Evolutionary conservation across 768 basidiomycete genomes (phyloP), one percentile per base, ranked within the genome.

Genomic region (Strobilomyces echinocephalus): DNA sequence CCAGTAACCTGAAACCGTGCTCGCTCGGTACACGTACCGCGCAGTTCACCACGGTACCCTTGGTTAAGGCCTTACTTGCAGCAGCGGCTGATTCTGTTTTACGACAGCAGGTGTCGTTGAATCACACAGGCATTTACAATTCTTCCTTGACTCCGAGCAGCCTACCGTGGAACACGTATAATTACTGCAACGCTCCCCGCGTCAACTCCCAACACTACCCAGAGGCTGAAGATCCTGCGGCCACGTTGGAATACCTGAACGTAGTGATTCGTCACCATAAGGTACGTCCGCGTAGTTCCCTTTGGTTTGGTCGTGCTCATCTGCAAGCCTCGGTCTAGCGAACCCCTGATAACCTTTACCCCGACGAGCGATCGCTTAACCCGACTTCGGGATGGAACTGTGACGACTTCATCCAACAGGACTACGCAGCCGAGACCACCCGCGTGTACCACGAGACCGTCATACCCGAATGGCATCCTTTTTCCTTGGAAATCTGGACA

Each of bases 121-220:
- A 44, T 24, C 21, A 28, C 30, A 58, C 56, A n/a, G 77, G 77
- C 7, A 63, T 79, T 28, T 79, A 79, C 60, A 70, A 74, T 43
- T 71, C 75, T 6, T 79, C 78, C 2, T 18, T 63, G 31, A 79
- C 78, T 1, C 78, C 78, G 10, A 50, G 50, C 1, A 34, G 56
- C 42, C 60, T 73, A 11, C 73, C 76, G 0, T 79, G 78, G 78
- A 72, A 78, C 63, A 79, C 76, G 26, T 78, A 79, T 67, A 79
- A 79, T 49, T 79, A 78, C 52, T 79, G 78, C 64, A 79, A 79
- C 47, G 78, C 78, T 0, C 76, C 78, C 0, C 78, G 76, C 49
- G 71, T 77, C 54, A 75, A 73, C 50, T 60, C 66, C 7, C 62
- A 58, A 34, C 72, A 77, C 54, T 79, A 78, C 49, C 40, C 50